phyloP scores from a whole-genome alignment of 2,329 filamentous ascomycete species.

The Neopestalotiopsis rosae region DNA sequence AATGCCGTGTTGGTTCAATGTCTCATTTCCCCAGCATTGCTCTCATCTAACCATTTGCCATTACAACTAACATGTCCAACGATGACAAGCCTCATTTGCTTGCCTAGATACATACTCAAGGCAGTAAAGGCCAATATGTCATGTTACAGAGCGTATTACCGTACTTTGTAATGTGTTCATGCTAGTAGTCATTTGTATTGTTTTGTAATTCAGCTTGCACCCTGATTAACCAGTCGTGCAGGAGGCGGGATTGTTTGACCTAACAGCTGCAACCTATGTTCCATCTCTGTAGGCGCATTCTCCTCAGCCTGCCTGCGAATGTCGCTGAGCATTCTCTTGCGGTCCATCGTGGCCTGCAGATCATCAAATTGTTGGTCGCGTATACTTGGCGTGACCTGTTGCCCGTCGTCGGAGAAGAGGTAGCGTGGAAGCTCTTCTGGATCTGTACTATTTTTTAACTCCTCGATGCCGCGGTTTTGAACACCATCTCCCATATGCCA shows the following conservation, averaged over 20 bases:
- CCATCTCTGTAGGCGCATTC: constrained; percentile 50
- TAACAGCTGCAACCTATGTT: constrained; percentile 36
- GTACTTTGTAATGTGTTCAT: neutral
- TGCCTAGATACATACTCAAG: too few relatives aligned
- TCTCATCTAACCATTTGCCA: too few relatives aligned
- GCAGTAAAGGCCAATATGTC: too few relatives aligned
- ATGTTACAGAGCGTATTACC: neutral
- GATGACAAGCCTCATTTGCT: too few relatives aligned
- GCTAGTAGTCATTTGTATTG: neutral
- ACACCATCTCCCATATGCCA: constrained; percentile 68
- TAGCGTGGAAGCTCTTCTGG: constrained; percentile 48
- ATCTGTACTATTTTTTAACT: constrained; percentile 24
- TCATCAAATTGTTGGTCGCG: constrained; percentile 57
- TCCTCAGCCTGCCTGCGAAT: constrained; percentile 46
- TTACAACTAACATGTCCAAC: too few relatives aligned
- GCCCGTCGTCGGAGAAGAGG: constrained; percentile 56
- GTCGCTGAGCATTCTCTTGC: constrained; percentile 50
- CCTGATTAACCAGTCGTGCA: too few relatives aligned
- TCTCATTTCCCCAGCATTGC: too few relatives aligned
- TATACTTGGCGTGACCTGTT: constrained; percentile 64
- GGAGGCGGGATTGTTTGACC: constrained; percentile 20
- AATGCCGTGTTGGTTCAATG: too few relatives aligned
- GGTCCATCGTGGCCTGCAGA: constrained; percentile 48
- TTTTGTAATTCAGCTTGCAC: too few relatives aligned
- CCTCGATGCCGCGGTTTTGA: constrained; percentile 43